Conservation (phyloP, 176 grass and related monocot genomes). For the Stipa capillata region DNA sequence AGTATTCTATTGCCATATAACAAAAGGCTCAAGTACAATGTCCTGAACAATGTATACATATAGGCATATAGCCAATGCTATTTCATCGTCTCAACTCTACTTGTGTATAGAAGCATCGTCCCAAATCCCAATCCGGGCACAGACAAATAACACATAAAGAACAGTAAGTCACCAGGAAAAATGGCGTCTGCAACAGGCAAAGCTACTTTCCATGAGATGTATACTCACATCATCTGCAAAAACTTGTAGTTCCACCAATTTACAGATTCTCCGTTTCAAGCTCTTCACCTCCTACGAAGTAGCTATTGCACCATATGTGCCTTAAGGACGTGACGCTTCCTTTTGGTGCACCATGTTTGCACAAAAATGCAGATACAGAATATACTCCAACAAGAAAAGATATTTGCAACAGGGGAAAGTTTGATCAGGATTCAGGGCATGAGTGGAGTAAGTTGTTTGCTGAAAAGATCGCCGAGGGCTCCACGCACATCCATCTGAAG, state of each 20-base stretch:
- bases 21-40: conserved; percentile 23
- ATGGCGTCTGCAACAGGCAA: neutral
- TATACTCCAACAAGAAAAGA: conserved; percentile 27
- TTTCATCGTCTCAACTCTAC: conserved; percentile 18
- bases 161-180: conserved; percentile 24
- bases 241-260: conserved; percentile 5
- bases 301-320: conserved; percentile 1
- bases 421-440: conserved; percentile 41
- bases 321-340: conserved; percentile 10
- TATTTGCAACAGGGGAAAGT: conserved; percentile 29
- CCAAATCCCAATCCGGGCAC: neutral
- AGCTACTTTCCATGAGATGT: conserved; percentile 5
- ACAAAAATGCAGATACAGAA: conserved; percentile 22
- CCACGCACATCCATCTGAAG: conserved; percentile 93
- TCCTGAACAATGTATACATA: conserved; percentile 39
- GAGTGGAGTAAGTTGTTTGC: conserved; percentile 77
- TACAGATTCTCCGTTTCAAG: conserved; percentile 17
- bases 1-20: conserved; percentile 34
- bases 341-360: conserved; percentile 27
- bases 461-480: conserved; percentile 85
- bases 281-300: neutral
- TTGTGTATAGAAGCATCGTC: conserved; percentile 29
- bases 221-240: conserved; percentile 10
- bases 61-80: conserved; percentile 16
- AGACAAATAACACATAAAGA: conserved; percentile 19